Evolutionary conservation across 768 basidiomycete species (phyloP).

Genomic region (Dacryopinax spathularia): DNA sequence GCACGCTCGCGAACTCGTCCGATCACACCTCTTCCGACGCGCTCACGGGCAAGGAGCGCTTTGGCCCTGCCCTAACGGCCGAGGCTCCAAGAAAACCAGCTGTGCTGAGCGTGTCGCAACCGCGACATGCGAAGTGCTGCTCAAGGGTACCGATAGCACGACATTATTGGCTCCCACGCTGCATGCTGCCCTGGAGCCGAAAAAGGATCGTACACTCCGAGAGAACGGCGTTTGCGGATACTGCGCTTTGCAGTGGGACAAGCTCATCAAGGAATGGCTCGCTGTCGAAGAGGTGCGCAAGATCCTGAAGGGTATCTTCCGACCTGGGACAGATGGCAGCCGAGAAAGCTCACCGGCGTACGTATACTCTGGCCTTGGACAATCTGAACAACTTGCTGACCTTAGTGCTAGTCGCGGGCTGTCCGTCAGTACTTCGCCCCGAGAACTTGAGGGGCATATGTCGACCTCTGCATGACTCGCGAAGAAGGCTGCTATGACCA

Average conservation of each 20-base stretch:
- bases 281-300: neutral
- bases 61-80: neutral
- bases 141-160: neutral
- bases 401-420: neutral
- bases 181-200: neutral
- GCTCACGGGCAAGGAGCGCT: neutral
- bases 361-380: neutral
- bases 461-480: too few relatives aligned
- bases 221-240: neutral
- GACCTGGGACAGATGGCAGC: neutral
- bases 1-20: constrained; percentile 33
- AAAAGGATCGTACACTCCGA: neutral
- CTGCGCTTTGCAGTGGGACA: neutral
- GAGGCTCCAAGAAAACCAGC: neutral
- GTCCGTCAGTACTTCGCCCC: neutral
- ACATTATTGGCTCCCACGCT: neutral
- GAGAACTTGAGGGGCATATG: too few relatives aligned
- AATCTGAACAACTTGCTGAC: neutral
- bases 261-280: neutral
- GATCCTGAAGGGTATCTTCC: neutral
- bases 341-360: neutral
- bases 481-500: too few relatives aligned
- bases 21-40: constrained; percentile 30
- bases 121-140: neutral
- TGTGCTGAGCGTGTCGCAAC: neutral